Evolutionary conservation across 2,329 filamentous ascomycete species (phyloP).

Genomic region (Nigrograna mackinnonii): DNA sequence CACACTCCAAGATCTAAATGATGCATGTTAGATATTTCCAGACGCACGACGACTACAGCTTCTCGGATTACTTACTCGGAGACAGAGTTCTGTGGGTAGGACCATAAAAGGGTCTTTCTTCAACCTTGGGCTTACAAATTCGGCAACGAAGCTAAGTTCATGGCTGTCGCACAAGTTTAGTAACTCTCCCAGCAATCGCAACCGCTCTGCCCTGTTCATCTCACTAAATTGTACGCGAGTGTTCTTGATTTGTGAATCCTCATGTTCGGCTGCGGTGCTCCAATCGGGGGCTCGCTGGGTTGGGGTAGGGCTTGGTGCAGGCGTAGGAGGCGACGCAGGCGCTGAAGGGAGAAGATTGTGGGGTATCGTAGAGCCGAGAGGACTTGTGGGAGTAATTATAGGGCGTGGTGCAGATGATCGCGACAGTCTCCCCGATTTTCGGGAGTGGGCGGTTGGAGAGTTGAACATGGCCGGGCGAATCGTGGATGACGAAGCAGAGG

Average conservation of each 20-base stretch:
- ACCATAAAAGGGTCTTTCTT: conserved; percentile 96
- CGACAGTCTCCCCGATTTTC: conserved; percentile 44
- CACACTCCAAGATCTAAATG: conserved; percentile 86
- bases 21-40: conserved; percentile 12
- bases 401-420: conserved; percentile 46
- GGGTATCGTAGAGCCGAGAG: conserved; percentile 54
- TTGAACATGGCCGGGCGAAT: conserved; percentile 35
- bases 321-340: conserved; percentile 68
- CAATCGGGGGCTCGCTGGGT: conserved; percentile 69
- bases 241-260: conserved; percentile 81
- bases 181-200: conserved; percentile 82
- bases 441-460: conserved; percentile 37
- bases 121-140: conserved; percentile 89
- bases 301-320: conserved; percentile 67
- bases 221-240: conserved; percentile 80
- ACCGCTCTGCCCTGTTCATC: conserved; percentile 74
- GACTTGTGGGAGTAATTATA: conserved; percentile 56
- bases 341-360: conserved; percentile 66
- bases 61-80: conserved; percentile 69
- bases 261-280: conserved; percentile 76
- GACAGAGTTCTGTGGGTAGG: conserved; percentile 88
- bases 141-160: conserved; percentile 92
- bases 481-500: conserved; percentile 37
- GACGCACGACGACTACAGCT: conserved; percentile 11
- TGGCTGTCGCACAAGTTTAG: conserved; percentile 94